Percentiles rank a stretch among this genome's conserved stretches.
phyloP scores from a whole-genome alignment of 73 alveolate species.

The Tetrahymena malaccensis region DNA sequence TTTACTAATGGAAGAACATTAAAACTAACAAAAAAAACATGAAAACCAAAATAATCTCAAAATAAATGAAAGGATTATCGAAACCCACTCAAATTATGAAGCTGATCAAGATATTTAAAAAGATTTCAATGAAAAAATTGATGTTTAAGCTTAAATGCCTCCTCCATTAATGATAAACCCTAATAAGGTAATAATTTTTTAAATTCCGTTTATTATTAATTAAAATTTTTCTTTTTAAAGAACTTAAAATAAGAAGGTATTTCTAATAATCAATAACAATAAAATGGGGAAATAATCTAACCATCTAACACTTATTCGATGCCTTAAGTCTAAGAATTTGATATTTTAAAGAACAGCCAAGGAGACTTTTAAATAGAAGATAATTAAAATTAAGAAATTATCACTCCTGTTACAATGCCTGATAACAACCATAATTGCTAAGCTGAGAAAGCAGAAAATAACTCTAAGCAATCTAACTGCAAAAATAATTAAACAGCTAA shows the following conservation, averaged over 20 bases:
- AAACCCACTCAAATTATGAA: neutral
- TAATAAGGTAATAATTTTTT: neutral
- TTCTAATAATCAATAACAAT: neutral
- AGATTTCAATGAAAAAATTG: neutral
- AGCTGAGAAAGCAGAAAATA: neutral
- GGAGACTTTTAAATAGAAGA: neutral
- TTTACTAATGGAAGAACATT: neutral
- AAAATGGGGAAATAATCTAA: neutral
- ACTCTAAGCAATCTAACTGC: neutral
- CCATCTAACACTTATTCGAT: neutral
- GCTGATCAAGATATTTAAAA: neutral
- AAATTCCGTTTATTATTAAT: neutral
- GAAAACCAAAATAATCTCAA: neutral
- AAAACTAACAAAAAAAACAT: neutral
- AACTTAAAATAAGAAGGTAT: neutral
- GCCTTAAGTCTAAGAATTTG: neutral
- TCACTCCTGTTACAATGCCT: neutral
- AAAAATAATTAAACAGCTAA: neutral
- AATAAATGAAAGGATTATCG: neutral
- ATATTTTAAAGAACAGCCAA: neutral
- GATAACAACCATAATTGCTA: neutral
- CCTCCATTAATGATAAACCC: neutral
- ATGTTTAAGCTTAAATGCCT: neutral
- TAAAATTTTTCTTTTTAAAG: neutral
- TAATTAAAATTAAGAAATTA: neutral